phyloP scores from a whole-genome alignment of 345 rosid species.

The Eucalyptus virginea region DNA sequence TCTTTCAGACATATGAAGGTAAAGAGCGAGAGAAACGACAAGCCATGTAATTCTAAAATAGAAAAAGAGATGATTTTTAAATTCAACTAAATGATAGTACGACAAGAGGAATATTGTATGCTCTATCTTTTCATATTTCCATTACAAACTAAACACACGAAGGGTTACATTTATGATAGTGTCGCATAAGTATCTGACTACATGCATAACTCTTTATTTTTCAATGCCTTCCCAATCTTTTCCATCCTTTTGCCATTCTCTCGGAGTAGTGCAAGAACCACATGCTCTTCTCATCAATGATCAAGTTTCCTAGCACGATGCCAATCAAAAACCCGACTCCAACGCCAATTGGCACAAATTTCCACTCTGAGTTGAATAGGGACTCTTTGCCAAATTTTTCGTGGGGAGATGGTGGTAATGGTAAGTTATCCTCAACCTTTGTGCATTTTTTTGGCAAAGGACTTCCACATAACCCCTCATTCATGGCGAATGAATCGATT shows the following conservation, averaged over 20 bases:
- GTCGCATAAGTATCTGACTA: fast-evolving
- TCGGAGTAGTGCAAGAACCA: too few species aligned
- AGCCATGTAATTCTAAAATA: background rate
- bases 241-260: background rate
- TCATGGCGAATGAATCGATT: background rate
- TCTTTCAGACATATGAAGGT: background rate
- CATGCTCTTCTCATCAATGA: too few species aligned
- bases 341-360: background rate
- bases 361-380: background rate
- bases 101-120: too few species aligned
- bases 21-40: background rate
- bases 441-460: background rate
- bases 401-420: background rate
- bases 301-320: too few species aligned
- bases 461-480: background rate
- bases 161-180: fast-evolving
- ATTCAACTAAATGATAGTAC: too few species aligned
- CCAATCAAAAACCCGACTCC: too few species aligned
- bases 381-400: background rate
- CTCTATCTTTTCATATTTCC: too few species aligned
- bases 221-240: background rate
- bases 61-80: too few species aligned
- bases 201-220: background rate
- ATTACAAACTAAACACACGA: fast-evolving
- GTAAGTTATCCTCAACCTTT: fast-evolving